Conservation (phyloP, 345 rosid species). For the Eutrema yunnanense region DNA sequence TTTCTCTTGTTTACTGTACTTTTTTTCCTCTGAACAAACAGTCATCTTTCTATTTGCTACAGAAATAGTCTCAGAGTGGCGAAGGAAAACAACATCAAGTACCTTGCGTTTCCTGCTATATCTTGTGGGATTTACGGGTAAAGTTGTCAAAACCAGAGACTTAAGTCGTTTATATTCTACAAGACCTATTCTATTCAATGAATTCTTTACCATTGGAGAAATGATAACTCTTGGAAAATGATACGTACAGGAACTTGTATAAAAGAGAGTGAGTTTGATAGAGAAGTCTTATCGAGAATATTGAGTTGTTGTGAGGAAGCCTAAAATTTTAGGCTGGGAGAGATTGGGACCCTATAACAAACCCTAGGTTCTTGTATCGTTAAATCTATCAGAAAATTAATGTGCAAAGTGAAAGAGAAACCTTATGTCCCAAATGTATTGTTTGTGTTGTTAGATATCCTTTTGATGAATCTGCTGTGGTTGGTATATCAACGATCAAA, state of each 20-base stretch:
- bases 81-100: constrained; percentile 60
- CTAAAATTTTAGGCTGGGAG: no score
- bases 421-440: background rate
- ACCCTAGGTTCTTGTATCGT: no score
- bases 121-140: constrained; percentile 77
- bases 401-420: background rate
- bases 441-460: constrained; percentile 52
- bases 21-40: background rate
- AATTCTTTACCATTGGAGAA: background rate
- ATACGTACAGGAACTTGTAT: no score
- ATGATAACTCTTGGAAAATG: background rate
- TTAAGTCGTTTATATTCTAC: background rate
- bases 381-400: background rate
- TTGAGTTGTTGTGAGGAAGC: no score
- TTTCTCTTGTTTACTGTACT: background rate
- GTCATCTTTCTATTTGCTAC: constrained; percentile 25
- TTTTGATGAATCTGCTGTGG: constrained; percentile 67
- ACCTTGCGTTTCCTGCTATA: constrained; percentile 82
- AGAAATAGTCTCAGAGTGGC: constrained; percentile 69
- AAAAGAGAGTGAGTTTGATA: no score
- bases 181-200: background rate
- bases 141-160: constrained; percentile 1
- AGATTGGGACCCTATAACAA: no score
- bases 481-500: constrained; percentile 67
- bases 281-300: no score